Conservation (phyloP, 2,329 filamentous ascomycete genomes). For the Cytospora mali region DNA sequence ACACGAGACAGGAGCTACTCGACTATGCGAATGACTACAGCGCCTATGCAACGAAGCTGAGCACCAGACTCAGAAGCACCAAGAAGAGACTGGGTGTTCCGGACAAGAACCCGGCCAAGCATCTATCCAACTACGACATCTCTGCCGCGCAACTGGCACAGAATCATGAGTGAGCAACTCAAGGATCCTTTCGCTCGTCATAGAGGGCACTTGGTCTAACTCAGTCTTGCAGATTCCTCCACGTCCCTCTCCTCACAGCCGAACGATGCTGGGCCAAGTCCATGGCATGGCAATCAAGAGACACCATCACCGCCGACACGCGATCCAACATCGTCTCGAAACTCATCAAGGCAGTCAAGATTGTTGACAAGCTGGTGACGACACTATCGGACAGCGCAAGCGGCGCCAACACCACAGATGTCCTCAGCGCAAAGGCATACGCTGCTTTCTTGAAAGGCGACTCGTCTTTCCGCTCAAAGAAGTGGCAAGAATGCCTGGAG, state of each 20-base stretch:
- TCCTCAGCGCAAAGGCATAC: slow-evolving; percentile 87
- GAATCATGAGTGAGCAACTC: slow-evolving; percentile 72
- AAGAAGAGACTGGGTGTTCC: slow-evolving; percentile 84
- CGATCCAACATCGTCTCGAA: slow-evolving; percentile 88
- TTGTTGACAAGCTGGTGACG: slow-evolving; percentile 68
- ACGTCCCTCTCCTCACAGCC: slow-evolving; percentile 80
- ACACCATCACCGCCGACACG: slow-evolving; percentile 76
- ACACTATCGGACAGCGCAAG: slow-evolving; percentile 67
- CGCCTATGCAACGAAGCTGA: slow-evolving; percentile 78
- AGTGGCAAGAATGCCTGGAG: slow-evolving; percentile 77
- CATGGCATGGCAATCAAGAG: slow-evolving; percentile 95
- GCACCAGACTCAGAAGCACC: slow-evolving; percentile 78
- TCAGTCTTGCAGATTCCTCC: slow-evolving; percentile 62
- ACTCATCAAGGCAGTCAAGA: slow-evolving; percentile 75
- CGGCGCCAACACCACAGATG: slow-evolving; percentile 68
- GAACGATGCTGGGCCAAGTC: slow-evolving; percentile 82
- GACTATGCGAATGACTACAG: slow-evolving; percentile 81
- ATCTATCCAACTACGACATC: slow-evolving; percentile 68
- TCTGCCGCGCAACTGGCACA: slow-evolving; percentile 74
- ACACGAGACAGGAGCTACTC: slow-evolving; percentile 79
- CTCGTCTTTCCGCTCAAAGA: slow-evolving; percentile 82
- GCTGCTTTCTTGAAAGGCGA: slow-evolving; percentile 74
- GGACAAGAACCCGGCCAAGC: slow-evolving; percentile 86
- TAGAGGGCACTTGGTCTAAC: slow-evolving; percentile 10
- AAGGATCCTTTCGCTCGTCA: neutral